A percentile compares a stretch with the other conserved stretches of the same genome.
Evolutionary conservation across 352 stramenopile genomes (phyloP).

Genomic region (Pythium insidiosum): DNA sequence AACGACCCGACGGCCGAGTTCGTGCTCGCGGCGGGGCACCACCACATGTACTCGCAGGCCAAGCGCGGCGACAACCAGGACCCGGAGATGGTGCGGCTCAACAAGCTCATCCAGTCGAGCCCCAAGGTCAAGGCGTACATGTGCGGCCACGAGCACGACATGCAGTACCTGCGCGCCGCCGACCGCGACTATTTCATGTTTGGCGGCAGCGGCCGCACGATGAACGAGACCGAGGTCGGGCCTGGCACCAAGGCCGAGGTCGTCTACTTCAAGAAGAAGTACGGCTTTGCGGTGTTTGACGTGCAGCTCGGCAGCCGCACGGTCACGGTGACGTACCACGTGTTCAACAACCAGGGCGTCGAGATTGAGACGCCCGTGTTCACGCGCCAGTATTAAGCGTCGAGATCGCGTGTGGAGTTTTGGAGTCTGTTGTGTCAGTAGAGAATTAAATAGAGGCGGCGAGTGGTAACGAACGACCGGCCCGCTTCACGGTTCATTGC

Average conservation of each 20-base stretch:
- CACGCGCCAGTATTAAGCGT: slow-evolving; percentile 14
- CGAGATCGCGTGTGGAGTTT: too few species aligned
- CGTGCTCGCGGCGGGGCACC: slow-evolving; percentile 19
- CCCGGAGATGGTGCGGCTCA: slow-evolving; percentile 17
- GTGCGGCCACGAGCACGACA: too few species aligned
- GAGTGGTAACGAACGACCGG: too few species aligned
- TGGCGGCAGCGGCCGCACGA: slow-evolving; percentile 22
- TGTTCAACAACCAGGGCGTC: slow-evolving; percentile 22
- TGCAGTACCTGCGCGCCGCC: slow-evolving; percentile 23
- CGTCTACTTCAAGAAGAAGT: slow-evolving; percentile 26
- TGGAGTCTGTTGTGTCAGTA: too few species aligned
- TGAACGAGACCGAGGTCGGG: slow-evolving; percentile 17
- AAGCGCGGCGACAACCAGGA: slow-evolving; percentile 22
- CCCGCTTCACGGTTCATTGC: too few species aligned
- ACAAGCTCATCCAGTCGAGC: slow-evolving; percentile 13
- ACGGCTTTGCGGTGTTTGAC: slow-evolving; percentile 27
- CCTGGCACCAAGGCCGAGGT: slow-evolving; percentile 19
- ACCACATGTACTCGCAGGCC: slow-evolving; percentile 26
- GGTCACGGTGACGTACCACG: slow-evolving; percentile 27
- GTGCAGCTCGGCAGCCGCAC: slow-evolving; percentile 13
- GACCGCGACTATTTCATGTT: slow-evolving; percentile 29
- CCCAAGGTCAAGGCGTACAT: slow-evolving; percentile 23
- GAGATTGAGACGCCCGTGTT: slow-evolving; percentile 22
- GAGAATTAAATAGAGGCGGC: too few species aligned
- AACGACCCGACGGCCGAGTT: slow-evolving; percentile 15